A percentile compares a stretch with the other conserved stretches of the same genome.
Evolutionary conservation across 495 filamentous ascomycete species (phyloP).

Genomic region (Penicillium ochrochloron): DNA sequence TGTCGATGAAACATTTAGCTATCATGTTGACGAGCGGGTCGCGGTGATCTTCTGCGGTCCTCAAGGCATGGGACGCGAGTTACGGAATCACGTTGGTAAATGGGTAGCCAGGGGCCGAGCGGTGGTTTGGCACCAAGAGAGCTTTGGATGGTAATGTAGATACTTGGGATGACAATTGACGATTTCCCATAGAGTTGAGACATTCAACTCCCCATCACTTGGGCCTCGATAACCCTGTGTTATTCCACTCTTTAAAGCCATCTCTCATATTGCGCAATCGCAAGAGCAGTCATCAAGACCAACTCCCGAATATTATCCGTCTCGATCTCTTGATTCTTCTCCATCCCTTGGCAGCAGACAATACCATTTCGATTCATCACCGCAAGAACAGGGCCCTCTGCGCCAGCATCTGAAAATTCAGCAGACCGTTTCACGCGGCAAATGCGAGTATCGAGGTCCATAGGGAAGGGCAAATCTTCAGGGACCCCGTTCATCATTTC

Average conservation of each 20-base stretch:
- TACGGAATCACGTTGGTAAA: not conserved
- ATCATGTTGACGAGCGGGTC: constrained; percentile 3
- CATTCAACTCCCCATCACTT: not conserved
- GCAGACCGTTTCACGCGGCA: constrained; percentile 2
- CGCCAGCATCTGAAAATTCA: not conserved
- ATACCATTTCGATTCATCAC: constrained; percentile 13
- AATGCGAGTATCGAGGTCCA: constrained; percentile 8
- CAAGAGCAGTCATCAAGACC: constrained; percentile 9
- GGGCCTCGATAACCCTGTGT: not conserved
- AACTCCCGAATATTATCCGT: constrained; percentile 4
- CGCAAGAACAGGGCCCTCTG: not conserved
- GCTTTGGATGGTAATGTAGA: constrained; percentile 6
- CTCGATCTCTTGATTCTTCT: not conserved
- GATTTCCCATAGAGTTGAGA: not conserved
- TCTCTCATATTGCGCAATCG: constrained; percentile 10
- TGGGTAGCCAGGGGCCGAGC: constrained; percentile 7
- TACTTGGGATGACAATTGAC: not conserved
- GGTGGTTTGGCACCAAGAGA: constrained; percentile 2
- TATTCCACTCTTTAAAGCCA: not conserved
- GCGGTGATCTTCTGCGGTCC: constrained; percentile 18
- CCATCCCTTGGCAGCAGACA: constrained; percentile 1
- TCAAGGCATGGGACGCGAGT: constrained; percentile 10
- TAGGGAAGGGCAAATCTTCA: constrained; percentile 5
- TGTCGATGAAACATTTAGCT: constrained; percentile 9
- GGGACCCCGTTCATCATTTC: not conserved